Evolutionary conservation across 352 stramenopile genomes (phyloP).

Genomic region (Pythium brachiatum): DNA sequence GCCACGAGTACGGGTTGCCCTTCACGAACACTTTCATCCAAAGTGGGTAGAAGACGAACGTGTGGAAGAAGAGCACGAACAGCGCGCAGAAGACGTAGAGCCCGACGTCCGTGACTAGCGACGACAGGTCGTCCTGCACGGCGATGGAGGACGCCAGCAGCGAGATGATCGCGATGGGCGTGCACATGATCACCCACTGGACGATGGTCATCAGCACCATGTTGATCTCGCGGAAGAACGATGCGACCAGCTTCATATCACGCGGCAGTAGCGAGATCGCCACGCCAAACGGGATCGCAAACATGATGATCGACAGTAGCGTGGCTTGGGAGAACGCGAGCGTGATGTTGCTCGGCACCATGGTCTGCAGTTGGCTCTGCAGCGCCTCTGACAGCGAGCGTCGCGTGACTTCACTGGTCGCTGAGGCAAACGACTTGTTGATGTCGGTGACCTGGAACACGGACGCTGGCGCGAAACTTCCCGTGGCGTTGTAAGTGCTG

Average conservation of each 20-base stretch:
- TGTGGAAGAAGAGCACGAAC: constrained; percentile 20
- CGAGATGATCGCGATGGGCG: constrained; percentile 39
- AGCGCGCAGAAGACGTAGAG: constrained; percentile 37
- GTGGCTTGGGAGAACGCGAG: constrained; percentile 27
- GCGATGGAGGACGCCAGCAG: constrained; percentile 34
- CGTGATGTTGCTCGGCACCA: constrained; percentile 28
- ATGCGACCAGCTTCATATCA: constrained; percentile 20
- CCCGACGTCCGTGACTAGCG: constrained; percentile 36
- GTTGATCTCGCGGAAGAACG: constrained; percentile 33
- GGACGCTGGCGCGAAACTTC: constrained; percentile 3
- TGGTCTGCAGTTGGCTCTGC: constrained; percentile 18
- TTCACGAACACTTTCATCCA: constrained; percentile 28
- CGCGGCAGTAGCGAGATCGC: constrained; percentile 20
- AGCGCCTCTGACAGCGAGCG: constrained; percentile 14
- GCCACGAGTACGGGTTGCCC: constrained; percentile 33
- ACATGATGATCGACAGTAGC: constrained; percentile 34
- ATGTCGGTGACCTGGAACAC: constrained; percentile 19
- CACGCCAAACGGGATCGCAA: constrained; percentile 32
- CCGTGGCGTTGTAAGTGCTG: constrained; percentile 3
- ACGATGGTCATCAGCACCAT: constrained; percentile 42
- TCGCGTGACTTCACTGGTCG: neutral
- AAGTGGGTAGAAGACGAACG: constrained; percentile 38
- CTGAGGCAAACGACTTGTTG: constrained; percentile 17
- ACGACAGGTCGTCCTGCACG: constrained; percentile 25
- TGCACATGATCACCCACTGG: constrained; percentile 40